These are phyloP conservation scores for Pezicula carpinea DNA, from an alignment of 2,329 filamentous ascomycete species.

Conservation along the genomic window DNA sequence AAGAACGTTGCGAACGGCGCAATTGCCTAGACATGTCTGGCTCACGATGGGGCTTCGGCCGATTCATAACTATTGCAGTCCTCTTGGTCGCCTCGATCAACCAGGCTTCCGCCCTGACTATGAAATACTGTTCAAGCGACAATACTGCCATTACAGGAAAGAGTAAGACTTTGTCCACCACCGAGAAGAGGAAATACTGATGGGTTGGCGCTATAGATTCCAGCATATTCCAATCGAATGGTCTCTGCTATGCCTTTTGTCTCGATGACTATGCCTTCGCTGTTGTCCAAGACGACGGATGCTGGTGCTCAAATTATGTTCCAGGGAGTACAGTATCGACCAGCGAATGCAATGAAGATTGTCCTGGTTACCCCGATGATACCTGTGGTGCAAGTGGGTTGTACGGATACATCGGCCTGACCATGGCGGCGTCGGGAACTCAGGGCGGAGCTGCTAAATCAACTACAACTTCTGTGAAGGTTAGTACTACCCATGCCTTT, in stretches of 20 bases:
- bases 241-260: slow-evolving; percentile 61
- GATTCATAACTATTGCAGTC: slow-evolving; percentile 19
- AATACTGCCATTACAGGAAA: slow-evolving; percentile 39
- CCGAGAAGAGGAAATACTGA: slow-evolving; percentile 1
- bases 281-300: slow-evolving; percentile 58
- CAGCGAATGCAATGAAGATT: slow-evolving; percentile 49
- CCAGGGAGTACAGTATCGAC: slow-evolving; percentile 44
- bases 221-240: slow-evolving; percentile 63
- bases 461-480: slow-evolving; percentile 13
- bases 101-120: slow-evolving; percentile 10
- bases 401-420: slow-evolving; percentile 62
- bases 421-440: slow-evolving; percentile 53
- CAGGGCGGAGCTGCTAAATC: slow-evolving; percentile 14
- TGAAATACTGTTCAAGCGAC: slow-evolving; percentile 39
- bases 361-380: slow-evolving; percentile 66
- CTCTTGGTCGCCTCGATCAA: slow-evolving; percentile 9
- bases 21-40: slow-evolving; percentile 8
- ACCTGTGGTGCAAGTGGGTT: slow-evolving; percentile 58
- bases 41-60: slow-evolving; percentile 13
- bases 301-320: slow-evolving; percentile 71
- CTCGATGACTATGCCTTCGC: slow-evolving; percentile 56
- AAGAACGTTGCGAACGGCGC: neutral
- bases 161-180: slow-evolving; percentile 33
- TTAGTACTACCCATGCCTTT: slow-evolving; percentile 15
- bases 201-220: slow-evolving; percentile 36